Percentiles rank a stretch among this genome's conserved stretches.
Evolutionary conservation across 2,329 filamentous ascomycete genomes (phyloP).

Genomic region (Aspergillus udagawae): DNA sequence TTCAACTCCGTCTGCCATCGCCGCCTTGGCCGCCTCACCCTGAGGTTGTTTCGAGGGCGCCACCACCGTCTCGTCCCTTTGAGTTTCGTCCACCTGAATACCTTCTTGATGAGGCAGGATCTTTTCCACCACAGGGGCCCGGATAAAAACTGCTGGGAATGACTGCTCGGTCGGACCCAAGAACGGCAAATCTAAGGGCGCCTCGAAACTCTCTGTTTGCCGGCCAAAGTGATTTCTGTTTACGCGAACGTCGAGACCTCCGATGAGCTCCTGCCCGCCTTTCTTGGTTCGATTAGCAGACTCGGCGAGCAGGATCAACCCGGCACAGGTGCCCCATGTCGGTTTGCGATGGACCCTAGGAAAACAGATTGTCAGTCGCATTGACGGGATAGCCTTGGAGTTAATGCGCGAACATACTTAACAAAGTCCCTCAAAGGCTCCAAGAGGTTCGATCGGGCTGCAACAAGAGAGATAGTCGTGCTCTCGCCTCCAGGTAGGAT

Average conservation of each 20-base stretch:
- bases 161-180: constrained; percentile 44
- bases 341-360: constrained; percentile 69
- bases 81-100: constrained; percentile 49
- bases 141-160: constrained; percentile 86
- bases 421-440: constrained; percentile 86
- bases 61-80: constrained; percentile 50
- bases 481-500: constrained; percentile 93
- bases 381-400: constrained; percentile 7
- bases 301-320: constrained; percentile 84
- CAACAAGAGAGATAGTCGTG: constrained; percentile 87
- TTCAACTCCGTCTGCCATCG: constrained; percentile 50
- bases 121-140: constrained; percentile 87
- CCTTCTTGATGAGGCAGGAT: constrained; percentile 56
- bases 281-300: constrained; percentile 84
- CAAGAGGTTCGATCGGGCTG: constrained; percentile 72
- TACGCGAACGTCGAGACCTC: constrained; percentile 83
- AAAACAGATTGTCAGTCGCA: constrained; percentile 12
- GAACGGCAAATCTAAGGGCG: constrained; percentile 69
- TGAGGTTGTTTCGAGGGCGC: constrained; percentile 53
- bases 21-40: constrained; percentile 42
- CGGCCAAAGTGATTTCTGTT: constrained; percentile 94
- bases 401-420: constrained; percentile 57
- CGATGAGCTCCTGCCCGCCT: constrained; percentile 88
- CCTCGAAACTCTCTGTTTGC: constrained; percentile 87
- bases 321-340: constrained; percentile 94